Evolutionary conservation across 2,329 filamentous ascomycete species (phyloP), one percentile per base, ranked within the genome.

Genomic region (Eutypa lata): DNA sequence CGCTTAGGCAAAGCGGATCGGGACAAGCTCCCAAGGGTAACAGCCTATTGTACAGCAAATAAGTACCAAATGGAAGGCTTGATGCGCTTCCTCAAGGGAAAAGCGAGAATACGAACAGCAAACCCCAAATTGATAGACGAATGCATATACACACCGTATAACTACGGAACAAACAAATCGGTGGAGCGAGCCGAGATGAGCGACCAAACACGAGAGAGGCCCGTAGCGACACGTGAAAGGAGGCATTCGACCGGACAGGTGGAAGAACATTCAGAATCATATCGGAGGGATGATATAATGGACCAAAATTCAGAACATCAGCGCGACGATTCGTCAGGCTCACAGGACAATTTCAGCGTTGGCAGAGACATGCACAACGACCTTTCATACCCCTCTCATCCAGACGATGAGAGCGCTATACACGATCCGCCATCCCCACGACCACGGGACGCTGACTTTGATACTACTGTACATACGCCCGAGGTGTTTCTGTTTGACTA

Each of bases 401-500:
- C 31, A 13, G 60, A 64, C 7, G 65, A 70, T 16, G 68, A 69
- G 38, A 61, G 61, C 49, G 61, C 62, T 7, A 62, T 73, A 10
- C 70, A 75, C 26, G 70, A 75, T 50, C 47, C 57, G 13, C 54
- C 43, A 35, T 52, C 57, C 7, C 54, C 74, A 75, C 63, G 58
- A 61, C 65, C 40, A 63, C 68, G 65, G 55, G 80, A 81, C 16
- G 79, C 83, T 5, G 90, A 96, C 67, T 90, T 97, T 57, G 91
- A 97, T 66, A 96, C 83, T 2, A 82, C 88, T 47, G 88, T 97
- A 3, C 91, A 97, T 71, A 96, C 89, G 1, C 92, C 94, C 0
- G 94, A 99, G 70, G 82, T 97, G 2, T 99, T 99, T 68, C 79
- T 99, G 13, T 99, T 97, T 66, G 90, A 97, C 67, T 99, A 99